Evolutionary conservation across 177 flowering plant species (phyloP).

Genomic region (Vitis hybrid): DNA sequence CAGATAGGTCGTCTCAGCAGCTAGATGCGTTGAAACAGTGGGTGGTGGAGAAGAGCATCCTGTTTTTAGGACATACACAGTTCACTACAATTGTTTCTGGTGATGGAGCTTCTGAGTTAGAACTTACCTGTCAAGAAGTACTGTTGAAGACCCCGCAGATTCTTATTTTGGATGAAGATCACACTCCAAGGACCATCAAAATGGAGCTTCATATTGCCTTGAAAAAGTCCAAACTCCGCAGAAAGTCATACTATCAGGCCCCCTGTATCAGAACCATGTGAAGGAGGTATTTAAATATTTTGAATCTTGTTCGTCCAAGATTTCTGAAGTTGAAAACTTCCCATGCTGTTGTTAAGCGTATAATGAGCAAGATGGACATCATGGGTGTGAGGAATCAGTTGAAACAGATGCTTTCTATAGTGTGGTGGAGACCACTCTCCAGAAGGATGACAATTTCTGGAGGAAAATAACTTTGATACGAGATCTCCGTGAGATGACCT

Average conservation of each 20-base stretch:
- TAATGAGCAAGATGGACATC: constrained; percentile 57
- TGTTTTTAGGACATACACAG: constrained; percentile 82
- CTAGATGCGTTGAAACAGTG: constrained; percentile 64
- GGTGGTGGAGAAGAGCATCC: constrained; percentile 61
- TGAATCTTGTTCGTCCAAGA: constrained; percentile 85
- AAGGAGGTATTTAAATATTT: constrained; percentile 83
- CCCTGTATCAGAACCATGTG: constrained; percentile 89
- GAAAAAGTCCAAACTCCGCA: constrained; percentile 61
- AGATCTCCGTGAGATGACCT: constrained; percentile 84
- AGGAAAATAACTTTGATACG: constrained; percentile 62
- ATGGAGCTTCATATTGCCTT: constrained; percentile 72
- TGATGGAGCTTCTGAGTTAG: constrained; percentile 16
- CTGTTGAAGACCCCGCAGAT: constrained; percentile 62
- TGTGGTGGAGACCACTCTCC: constrained; percentile 66
- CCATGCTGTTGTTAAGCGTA: constrained; percentile 45
- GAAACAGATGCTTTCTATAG: constrained; percentile 56
- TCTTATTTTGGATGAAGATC: constrained; percentile 94
- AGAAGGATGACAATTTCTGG: constrained; percentile 57
- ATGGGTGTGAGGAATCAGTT: constrained; percentile 37
- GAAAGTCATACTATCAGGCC: constrained; percentile 94
- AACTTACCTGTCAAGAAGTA: constrained; percentile 54
- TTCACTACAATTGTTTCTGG: constrained; percentile 68
- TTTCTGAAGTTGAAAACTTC: constrained; percentile 57
- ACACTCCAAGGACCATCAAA: constrained; percentile 79
- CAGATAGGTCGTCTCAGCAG: constrained; percentile 70